A percentile compares a stretch with the other conserved stretches of the same genome.
These are phyloP conservation scores for Aureobasidium pullulans DNA, from an alignment of 2,329 filamentous ascomycete species.

Conservation along the genomic window DNA sequence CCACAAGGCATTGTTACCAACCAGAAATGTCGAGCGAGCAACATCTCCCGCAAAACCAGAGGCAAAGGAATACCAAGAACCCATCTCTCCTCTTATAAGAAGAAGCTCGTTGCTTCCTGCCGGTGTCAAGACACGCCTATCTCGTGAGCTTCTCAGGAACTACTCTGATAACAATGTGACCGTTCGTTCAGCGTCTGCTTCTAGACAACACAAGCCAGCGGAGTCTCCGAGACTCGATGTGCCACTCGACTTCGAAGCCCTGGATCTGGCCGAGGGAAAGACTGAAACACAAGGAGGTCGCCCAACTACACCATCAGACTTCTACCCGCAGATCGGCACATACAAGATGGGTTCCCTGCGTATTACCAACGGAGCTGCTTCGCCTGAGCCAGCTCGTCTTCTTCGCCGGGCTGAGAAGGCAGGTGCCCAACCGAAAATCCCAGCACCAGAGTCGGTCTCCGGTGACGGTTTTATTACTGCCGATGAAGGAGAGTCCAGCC, in stretches of 20 bases:
- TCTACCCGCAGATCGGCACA: slow-evolving; percentile 34
- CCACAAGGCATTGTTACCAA: slow-evolving; percentile 30
- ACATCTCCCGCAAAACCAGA: slow-evolving; percentile 6
- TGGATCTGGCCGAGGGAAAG: slow-evolving; percentile 19
- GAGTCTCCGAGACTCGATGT: slow-evolving; percentile 3
- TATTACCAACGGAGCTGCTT: slow-evolving; percentile 41
- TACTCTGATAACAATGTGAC: slow-evolving; percentile 5
- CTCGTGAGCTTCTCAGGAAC: slow-evolving; percentile 18
- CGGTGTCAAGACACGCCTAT: slow-evolving; percentile 26
- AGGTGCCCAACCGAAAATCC: not conserved
- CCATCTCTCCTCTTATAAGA: slow-evolving; percentile 22
- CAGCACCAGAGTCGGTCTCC: not conserved
- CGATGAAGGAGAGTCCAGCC: slow-evolving; percentile 14
- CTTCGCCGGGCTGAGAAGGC: slow-evolving; percentile 1
- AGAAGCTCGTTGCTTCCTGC: slow-evolving; percentile 35
- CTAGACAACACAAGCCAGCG: not conserved
- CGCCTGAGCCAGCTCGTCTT: slow-evolving; percentile 35
- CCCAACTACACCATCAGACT: slow-evolving; percentile 23
- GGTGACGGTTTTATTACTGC: slow-evolving; percentile 7
- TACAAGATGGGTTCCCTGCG: slow-evolving; percentile 37
- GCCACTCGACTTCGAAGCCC: slow-evolving; percentile 17
- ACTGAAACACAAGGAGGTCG: slow-evolving; percentile 12
- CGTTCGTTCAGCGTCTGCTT: not conserved
- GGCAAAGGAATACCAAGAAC: slow-evolving; percentile 1
- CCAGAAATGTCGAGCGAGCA: slow-evolving; percentile 21